Evolutionary conservation across 2,329 filamentous ascomycete species (phyloP).

Genomic region (Penicillium sp.): DNA sequence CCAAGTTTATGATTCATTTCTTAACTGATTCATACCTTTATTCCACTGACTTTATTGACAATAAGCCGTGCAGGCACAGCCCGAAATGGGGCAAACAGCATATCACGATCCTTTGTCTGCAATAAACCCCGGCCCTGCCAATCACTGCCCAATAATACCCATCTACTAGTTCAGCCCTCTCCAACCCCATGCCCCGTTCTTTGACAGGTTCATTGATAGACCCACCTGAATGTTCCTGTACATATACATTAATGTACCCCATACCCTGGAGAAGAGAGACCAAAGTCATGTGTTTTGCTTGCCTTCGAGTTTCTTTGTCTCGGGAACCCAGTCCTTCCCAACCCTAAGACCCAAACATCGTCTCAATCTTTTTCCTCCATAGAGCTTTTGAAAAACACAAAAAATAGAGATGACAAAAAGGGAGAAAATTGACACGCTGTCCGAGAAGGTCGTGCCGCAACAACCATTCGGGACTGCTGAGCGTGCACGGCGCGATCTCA

Average conservation of each 20-base stretch:
- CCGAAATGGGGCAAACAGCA: neutral
- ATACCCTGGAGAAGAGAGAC: neutral
- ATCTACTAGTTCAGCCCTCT: neutral
- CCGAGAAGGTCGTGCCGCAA: constrained; percentile 18
- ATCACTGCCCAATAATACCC: neutral
- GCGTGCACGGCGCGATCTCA: constrained; percentile 34
- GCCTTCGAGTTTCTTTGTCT: constrained; percentile 4
- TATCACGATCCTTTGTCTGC: neutral
- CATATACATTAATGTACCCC: neutral
- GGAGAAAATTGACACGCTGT: neutral
- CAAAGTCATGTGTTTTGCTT: neutral
- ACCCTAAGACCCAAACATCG: neutral
- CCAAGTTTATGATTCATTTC: neutral
- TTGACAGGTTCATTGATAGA: neutral
- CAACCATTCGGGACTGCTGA: constrained; percentile 30
- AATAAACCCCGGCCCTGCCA: neutral
- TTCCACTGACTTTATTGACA: neutral
- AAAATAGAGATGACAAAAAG: neutral
- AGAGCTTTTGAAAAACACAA: neutral
- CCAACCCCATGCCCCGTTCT: neutral
- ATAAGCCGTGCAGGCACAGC: neutral
- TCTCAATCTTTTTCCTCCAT: neutral
- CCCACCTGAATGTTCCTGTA: neutral
- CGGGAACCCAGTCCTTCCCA: neutral
- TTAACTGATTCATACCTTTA: neutral